Evolutionary conservation across 1,139 yeast genomes (phyloP).

Genomic region (Neolecta irregularis): DNA sequence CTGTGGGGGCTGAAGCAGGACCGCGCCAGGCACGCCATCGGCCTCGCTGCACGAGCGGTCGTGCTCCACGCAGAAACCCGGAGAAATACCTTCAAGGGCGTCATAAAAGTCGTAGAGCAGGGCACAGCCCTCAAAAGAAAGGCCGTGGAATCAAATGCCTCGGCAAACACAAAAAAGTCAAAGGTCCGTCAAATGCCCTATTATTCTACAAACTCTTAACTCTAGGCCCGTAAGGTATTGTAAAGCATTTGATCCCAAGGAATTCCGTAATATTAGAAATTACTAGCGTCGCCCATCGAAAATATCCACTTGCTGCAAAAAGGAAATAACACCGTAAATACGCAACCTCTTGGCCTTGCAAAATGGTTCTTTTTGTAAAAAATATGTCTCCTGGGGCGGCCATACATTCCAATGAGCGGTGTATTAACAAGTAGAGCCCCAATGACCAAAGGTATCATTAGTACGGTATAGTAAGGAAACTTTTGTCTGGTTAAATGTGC

Average conservation of each 20-base stretch:
- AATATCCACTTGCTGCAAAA: constrained; percentile 23
- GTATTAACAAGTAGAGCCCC: constrained; percentile 24
- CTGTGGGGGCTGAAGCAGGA: constrained; percentile 55
- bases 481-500: constrained; percentile 55
- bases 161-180: no score
- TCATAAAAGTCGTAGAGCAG: constrained; percentile 18
- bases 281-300: constrained; percentile 24
- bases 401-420: constrained; percentile 10
- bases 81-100: constrained; percentile 36
- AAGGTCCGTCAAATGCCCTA: no score
- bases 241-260: constrained; percentile 27
- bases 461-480: constrained; percentile 38
- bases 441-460: constrained; percentile 23
- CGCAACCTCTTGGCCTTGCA: constrained; percentile 21
- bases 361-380: no score
- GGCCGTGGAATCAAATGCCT: no score
- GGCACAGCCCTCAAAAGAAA: no score
- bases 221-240: no score
- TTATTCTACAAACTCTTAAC: no score
- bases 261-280: constrained; percentile 25
- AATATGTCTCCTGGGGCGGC: constrained; percentile 2
- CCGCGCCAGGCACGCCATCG: constrained; percentile 45
- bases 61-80: constrained; percentile 60
- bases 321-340: constrained; percentile 24
- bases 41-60: constrained; percentile 45